Conservation (phyloP, 139 green algal genomes). For the Zygnema circumcarinatum region DNA sequence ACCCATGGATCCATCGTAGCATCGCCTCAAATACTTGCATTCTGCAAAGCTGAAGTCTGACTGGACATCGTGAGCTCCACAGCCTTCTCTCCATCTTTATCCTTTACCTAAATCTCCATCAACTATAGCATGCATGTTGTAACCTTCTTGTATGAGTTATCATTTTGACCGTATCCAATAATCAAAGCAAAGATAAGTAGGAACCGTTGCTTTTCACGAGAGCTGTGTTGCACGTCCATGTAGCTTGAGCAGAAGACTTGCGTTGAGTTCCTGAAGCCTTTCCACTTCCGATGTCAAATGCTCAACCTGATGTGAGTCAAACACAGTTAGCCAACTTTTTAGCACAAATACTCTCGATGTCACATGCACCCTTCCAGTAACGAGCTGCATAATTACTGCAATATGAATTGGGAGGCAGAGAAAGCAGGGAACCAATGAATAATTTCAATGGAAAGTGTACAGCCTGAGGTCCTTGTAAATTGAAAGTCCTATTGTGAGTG, state of each 20-base stretch:
- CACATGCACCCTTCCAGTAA: too few species aligned
- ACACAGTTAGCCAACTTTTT: neutral
- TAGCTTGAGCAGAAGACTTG: neutral
- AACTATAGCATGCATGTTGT: too few species aligned
- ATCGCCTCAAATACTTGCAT: neutral
- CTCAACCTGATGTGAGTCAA: neutral
- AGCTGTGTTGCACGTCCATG: neutral
- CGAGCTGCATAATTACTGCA: too few species aligned
- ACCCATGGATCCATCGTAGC: constrained; percentile 8
- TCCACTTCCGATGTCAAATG: neutral
- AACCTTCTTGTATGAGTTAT: neutral
- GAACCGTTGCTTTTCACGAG: neutral
- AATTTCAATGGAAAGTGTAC: too few species aligned
- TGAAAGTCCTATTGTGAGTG: too few species aligned
- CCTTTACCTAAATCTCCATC: neutral
- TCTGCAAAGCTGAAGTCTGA: neutral
- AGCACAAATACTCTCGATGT: too few species aligned
- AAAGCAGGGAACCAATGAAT: too few species aligned
- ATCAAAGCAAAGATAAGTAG: neutral
- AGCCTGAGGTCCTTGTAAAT: too few species aligned
- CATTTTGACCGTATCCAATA: neutral
- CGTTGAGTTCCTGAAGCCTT: neutral
- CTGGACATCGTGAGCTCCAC: neutral
- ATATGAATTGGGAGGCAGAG: too few species aligned
- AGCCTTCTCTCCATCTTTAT: neutral